Percentiles rank a stretch among this genome's conserved stretches.
Conservation (phyloP, 2,329 filamentous ascomycete genomes). For the Nemania serpens region DNA sequence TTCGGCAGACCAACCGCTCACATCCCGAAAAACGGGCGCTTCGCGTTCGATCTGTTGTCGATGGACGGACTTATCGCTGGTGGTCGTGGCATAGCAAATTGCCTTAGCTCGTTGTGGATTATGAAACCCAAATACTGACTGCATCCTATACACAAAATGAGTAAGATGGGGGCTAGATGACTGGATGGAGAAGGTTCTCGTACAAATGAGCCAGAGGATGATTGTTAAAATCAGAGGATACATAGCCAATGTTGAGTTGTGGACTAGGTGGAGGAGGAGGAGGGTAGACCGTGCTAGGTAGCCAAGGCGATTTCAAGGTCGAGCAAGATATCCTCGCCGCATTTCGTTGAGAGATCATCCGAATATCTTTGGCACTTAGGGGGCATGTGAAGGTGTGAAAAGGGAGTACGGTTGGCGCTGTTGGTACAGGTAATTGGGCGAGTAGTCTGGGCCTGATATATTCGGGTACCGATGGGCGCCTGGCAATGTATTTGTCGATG, state of each 20-base stretch:
- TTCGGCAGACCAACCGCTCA: constrained; percentile 84
- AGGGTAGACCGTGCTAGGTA: constrained; percentile 78
- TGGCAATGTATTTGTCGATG: constrained; percentile 73
- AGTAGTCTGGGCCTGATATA: constrained; percentile 80
- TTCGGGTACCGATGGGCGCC: constrained; percentile 57
- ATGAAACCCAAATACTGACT: constrained; percentile 96
- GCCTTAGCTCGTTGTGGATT: constrained; percentile 74
- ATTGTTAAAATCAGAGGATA: constrained; percentile 99
- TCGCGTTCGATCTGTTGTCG: constrained; percentile 92
- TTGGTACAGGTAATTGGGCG: constrained; percentile 72
- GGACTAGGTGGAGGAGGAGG: constrained; percentile 83
- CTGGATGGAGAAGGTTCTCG: constrained; percentile 35
- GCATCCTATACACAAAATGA: constrained; percentile 65
- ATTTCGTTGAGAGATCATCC: constrained; percentile 93
- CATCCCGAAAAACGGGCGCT: constrained; percentile 88
- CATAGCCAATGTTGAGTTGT: constrained; percentile 88
- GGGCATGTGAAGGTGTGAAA: constrained; percentile 99
- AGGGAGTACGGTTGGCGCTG: constrained; percentile 90
- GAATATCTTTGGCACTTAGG: constrained; percentile 86
- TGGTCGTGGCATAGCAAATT: constrained; percentile 93
- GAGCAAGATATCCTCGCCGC: constrained; percentile 91
- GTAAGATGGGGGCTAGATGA: neutral
- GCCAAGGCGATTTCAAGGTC: constrained; percentile 84
- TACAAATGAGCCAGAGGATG: constrained; percentile 90
- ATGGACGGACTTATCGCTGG: constrained; percentile 86